Percentiles rank a stretch among this genome's conserved stretches.
Conservation (phyloP, 495 filamentous ascomycete genomes). For the Podospora anserina region DNA sequence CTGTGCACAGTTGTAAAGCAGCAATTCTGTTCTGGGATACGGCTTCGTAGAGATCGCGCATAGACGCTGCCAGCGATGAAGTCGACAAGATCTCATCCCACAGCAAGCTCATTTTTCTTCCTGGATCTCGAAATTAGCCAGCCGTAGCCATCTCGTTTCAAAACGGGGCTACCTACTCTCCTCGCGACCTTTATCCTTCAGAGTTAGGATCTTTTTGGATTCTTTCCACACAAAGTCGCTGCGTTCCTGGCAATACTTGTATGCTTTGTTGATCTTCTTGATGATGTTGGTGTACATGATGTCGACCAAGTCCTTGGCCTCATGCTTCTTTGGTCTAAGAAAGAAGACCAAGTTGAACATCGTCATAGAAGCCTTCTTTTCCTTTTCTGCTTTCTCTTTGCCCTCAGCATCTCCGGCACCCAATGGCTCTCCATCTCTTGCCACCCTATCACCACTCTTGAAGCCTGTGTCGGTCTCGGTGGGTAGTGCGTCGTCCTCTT, state of each 20-base stretch:
- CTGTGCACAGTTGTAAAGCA: slow-evolving; percentile 47
- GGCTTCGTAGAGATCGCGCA: slow-evolving; percentile 73
- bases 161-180: slow-evolving; percentile 52
- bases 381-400: slow-evolving; percentile 46
- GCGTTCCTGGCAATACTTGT: slow-evolving; percentile 86
- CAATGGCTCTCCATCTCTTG: slow-evolving; percentile 33
- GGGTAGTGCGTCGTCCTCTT: slow-evolving; percentile 26
- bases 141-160: neutral
- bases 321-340: slow-evolving; percentile 70
- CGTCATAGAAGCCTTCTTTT: slow-evolving; percentile 65
- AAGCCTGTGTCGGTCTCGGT: slow-evolving; percentile 20
- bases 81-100: slow-evolving; percentile 68
- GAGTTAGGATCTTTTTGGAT: slow-evolving; percentile 67
- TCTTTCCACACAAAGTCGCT: slow-evolving; percentile 86
- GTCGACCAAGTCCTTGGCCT: slow-evolving; percentile 68
- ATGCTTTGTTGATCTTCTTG: slow-evolving; percentile 81
- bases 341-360: slow-evolving; percentile 99
- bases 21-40: slow-evolving; percentile 83
- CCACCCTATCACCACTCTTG: slow-evolving; percentile 21
- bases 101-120: slow-evolving; percentile 51
- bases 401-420: slow-evolving; percentile 33
- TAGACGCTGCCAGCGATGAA: slow-evolving; percentile 79
- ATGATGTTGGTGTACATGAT: slow-evolving; percentile 85
- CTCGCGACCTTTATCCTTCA: slow-evolving; percentile 77
- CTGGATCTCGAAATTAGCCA: slow-evolving; percentile 31